Base-by-base conservation (phyloP, 352 stramenopile species). In the Phytophthora constricta region DNA sequence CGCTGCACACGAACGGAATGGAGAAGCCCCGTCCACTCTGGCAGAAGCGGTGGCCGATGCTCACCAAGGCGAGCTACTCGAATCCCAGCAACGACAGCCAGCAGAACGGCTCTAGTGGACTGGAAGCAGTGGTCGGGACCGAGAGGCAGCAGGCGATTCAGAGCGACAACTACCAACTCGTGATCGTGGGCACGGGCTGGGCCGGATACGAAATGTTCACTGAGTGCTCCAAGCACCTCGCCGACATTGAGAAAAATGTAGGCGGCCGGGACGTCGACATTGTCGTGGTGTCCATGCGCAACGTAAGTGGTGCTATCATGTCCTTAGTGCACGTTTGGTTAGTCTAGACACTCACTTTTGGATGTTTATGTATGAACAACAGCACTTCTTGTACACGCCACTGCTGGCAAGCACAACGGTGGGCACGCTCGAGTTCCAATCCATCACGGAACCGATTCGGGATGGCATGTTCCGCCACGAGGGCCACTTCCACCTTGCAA, bases 351-450 rank as follows among this genome's bases (percentile, higher is more conserved):
- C 33, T 55, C 33, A 64, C 27, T 20, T 16, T 22, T 26, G 16
- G 10, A 13, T 37, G 53, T 31, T 26, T 68, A 20, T 66, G 27
- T 22, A 43, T 62, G 0, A 51, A 17, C n/a, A 25, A 20, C 54
- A 94, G 84, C 97, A 99, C 76, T 99, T 99, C 73, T 70, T 99
- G 53, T 99, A 99, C 87, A 99, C 97, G 33, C 97, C 97, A 20
- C 74, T 99, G 55, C 80, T 99, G 10, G 95, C 97, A 7, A 97
- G 83, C 31, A 99, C 96, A 27, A 98, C 97, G 2, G 92, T 97
- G 31, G 92, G 84, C 0, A 99, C 97, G 22, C 80, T 99, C 23
- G 97, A 99, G 79, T 99, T 99, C 79, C 93, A 97, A 7, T 96
- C 86, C 23, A 98, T 99, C 69, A 94, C 98, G 68, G 97, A 99